These are phyloP conservation scores for Aphanomyces stellatus DNA, from an alignment of 352 stramenopile genomes.

Conservation along the genomic window DNA sequence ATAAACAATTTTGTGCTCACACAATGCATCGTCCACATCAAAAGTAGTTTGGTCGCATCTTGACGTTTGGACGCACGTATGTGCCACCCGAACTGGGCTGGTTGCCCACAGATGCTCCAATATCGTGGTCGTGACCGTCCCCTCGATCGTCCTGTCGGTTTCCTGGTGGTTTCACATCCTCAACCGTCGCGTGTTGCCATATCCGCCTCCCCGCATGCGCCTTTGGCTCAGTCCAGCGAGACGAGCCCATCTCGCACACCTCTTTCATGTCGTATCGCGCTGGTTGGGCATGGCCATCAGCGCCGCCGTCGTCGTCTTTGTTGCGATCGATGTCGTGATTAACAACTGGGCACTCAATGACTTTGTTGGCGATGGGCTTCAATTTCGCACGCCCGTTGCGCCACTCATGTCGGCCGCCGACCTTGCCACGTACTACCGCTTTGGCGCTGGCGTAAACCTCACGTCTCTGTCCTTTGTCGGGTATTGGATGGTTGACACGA, in stretches of 20 bases:
- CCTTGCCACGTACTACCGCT: not conserved
- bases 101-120: too few relatives aligned
- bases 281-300: not conserved
- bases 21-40: too few relatives aligned
- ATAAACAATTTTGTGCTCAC: too few relatives aligned
- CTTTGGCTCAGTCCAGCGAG: not conserved
- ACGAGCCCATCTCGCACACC: not conserved
- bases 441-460: not conserved
- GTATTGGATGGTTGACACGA: not conserved
- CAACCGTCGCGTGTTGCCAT: not conserved
- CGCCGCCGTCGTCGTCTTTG: not conserved
- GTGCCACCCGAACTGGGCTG: too few relatives aligned
- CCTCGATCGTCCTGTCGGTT: too few relatives aligned
- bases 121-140: too few relatives aligned
- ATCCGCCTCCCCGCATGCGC: not conserved
- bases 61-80: too few relatives aligned
- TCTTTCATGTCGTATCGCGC: not conserved
- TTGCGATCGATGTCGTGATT: not conserved
- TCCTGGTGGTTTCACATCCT: not conserved
- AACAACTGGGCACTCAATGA: conserved; percentile 20
- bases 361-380: not conserved
- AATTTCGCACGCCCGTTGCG: conserved; percentile 5
- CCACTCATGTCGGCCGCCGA: not conserved
- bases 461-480: not conserved
- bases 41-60: too few relatives aligned